Conservation (phyloP, 345 rosid species). For the Luvunga scandens region DNA sequence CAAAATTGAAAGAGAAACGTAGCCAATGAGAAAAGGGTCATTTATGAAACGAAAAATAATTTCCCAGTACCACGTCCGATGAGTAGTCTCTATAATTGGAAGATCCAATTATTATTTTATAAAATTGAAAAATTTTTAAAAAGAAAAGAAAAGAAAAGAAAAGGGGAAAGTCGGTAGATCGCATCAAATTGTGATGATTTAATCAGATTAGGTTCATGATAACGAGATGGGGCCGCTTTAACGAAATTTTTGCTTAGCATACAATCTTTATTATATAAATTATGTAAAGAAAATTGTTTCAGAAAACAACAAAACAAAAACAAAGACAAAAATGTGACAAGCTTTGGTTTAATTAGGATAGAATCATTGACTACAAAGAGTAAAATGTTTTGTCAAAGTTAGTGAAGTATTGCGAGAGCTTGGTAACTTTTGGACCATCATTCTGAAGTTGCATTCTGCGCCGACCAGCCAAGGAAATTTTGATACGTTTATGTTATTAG, state of each 20-base stretch:
- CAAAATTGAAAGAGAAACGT: slow-evolving; percentile 9
- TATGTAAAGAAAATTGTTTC: too few relatives aligned
- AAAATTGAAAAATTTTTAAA: not conserved
- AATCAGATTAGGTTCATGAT: slow-evolving; percentile 47
- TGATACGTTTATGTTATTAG: slow-evolving; percentile 2
- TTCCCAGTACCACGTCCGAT: slow-evolving; percentile 10
- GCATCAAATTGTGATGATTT: slow-evolving; percentile 63
- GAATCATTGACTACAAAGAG: not conserved
- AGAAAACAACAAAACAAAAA: not conserved
- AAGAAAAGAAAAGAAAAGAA: not conserved
- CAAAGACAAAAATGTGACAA: not conserved
- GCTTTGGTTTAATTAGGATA: not conserved
- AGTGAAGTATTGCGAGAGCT: not conserved
- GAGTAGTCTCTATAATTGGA: too few relatives aligned
- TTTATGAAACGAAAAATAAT: not conserved
- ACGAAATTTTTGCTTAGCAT: slow-evolving; percentile 15
- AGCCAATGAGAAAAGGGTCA: slow-evolving; percentile 23
- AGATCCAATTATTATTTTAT: not conserved
- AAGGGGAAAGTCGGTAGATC: slow-evolving; percentile 56
- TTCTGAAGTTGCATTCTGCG: not conserved
- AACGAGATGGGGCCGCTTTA: slow-evolving; percentile 28
- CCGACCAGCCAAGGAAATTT: slow-evolving; percentile 22
- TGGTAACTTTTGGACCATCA: not conserved
- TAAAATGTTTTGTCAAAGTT: not conserved
- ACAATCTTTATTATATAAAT: not conserved